phyloP scores from a whole-genome alignment of 305 asterid genomes.

The Withania somnifera region DNA sequence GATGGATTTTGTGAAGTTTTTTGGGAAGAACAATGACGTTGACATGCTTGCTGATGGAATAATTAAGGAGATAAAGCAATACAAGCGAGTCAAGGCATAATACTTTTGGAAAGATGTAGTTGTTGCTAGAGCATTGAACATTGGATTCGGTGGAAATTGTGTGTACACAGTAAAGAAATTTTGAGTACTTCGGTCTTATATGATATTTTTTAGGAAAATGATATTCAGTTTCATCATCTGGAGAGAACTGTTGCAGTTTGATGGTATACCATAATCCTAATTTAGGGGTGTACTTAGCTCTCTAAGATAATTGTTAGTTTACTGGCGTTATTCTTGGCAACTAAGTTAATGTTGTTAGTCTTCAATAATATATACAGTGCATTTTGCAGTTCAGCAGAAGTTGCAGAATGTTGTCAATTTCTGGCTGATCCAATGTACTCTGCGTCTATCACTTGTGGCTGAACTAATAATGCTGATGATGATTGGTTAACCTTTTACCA shows the following conservation, averaged over 20 bases:
- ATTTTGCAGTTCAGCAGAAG: neutral
- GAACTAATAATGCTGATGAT: neutral
- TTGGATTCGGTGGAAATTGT: neutral
- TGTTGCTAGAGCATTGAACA: neutral
- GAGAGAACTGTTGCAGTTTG: neutral
- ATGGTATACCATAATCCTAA: neutral
- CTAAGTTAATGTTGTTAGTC: neutral
- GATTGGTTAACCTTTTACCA: neutral
- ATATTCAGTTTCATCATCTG: neutral
- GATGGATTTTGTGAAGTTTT: constrained; percentile 78
- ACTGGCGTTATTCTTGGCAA: neutral
- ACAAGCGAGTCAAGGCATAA: constrained; percentile 36
- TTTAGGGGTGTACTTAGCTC: neutral
- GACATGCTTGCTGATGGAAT: constrained; percentile 62
- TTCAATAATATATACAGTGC: neutral
- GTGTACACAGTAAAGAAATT: neutral
- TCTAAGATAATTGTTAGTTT: neutral
- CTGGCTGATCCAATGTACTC: neutral
- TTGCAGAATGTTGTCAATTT: neutral
- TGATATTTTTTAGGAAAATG: no score
- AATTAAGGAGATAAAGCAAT: constrained; percentile 67
- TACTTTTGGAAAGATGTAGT: neutral
- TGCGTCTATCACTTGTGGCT: neutral
- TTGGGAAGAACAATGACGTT: constrained; percentile 62
- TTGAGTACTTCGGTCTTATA: neutral